Base-by-base conservation (phyloP, 805 yeast species). In the Candida ipomoeae region DNA sequence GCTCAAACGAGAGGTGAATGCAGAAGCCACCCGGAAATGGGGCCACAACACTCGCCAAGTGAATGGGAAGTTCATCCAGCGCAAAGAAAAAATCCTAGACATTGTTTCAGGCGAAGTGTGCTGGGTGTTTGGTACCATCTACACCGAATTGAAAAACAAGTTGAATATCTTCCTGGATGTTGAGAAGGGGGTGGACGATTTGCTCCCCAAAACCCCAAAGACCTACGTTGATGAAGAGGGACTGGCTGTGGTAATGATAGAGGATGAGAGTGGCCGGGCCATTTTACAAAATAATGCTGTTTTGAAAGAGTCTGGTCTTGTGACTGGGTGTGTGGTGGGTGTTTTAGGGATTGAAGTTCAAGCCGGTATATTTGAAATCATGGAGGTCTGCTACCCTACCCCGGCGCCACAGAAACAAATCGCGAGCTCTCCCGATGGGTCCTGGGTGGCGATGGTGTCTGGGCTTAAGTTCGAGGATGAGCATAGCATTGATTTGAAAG, bases 221-320 rank as follows among this genome's bases (percentile, higher is more conserved):
- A 54, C 62, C 56, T 59, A 62, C 43, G 50, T 65, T 48, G 62
- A 74, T 63, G 50, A 66, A 46, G 85, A 85, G 53, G 69, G 76
- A 7, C 85, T 81, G 56, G 78, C 82, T 0, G 63, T 58, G 37
- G 65, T 79, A 14, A 82, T 84, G 84, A 64, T 94, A 34, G 98
- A 94, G 65, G 99, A 94, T 67, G 97, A 90, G 61, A 83, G 90
- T 49, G 99, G 99, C 3, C 74, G 99, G 46, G 84, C 96, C 6
- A 65, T 82, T 32, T 68, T 94, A 20, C 83, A 80, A 44, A 81
- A 81, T 41, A 91, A 89, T 23, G 74, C 61, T 20, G 66, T 84
- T 32, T 75, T 87, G 40, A 71, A 73, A 46, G 62, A 66, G 6
- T 73, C 80, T 17, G 78, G 85, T 2, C 71, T 92, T 23, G 96